These are phyloP conservation scores for Epichloe gansuensis DNA, from an alignment of 2,329 filamentous ascomycete genomes.

Conservation along the genomic window DNA sequence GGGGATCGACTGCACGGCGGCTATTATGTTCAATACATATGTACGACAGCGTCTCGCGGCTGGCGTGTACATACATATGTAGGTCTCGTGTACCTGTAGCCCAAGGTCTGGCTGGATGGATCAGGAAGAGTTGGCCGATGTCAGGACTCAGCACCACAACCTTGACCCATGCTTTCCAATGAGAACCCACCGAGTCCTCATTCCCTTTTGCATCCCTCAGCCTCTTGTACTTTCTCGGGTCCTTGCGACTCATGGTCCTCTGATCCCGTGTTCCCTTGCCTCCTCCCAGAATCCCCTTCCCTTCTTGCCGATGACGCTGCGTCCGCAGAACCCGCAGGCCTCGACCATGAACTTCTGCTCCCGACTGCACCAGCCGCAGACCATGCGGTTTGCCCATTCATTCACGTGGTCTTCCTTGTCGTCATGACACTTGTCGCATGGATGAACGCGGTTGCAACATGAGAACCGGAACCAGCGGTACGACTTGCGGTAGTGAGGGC, in stretches of 20 bases:
- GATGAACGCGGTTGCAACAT: constrained; percentile 45
- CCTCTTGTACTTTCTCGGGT: constrained; percentile 61
- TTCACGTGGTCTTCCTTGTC: constrained; percentile 56
- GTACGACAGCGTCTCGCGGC: too few species aligned
- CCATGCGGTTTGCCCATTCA: constrained; percentile 76
- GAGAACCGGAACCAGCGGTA: constrained; percentile 56
- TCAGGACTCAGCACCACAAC: too few species aligned
- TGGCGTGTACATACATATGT: too few species aligned
- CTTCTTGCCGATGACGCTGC: constrained; percentile 53
- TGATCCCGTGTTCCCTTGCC: constrained; percentile 70
- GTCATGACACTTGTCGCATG: constrained; percentile 69
- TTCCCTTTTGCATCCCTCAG: constrained; percentile 23
- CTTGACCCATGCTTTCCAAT: too few species aligned
- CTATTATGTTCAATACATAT: too few species aligned
- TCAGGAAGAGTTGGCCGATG: too few species aligned
- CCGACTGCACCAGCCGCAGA: constrained; percentile 67
- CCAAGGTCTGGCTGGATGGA: too few species aligned
- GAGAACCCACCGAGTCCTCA: too few species aligned
- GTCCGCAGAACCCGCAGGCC: constrained; percentile 62
- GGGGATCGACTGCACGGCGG: too few species aligned
- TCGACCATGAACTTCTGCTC: constrained; percentile 72
- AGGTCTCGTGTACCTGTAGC: too few species aligned
- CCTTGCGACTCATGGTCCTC: constrained; percentile 60
- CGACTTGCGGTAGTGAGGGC: constrained; percentile 45
- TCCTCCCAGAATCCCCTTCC: constrained; percentile 71